These are phyloP conservation scores for Volvox africanus DNA, from an alignment of 139 green algal genomes.

Conservation along the genomic window DNA sequence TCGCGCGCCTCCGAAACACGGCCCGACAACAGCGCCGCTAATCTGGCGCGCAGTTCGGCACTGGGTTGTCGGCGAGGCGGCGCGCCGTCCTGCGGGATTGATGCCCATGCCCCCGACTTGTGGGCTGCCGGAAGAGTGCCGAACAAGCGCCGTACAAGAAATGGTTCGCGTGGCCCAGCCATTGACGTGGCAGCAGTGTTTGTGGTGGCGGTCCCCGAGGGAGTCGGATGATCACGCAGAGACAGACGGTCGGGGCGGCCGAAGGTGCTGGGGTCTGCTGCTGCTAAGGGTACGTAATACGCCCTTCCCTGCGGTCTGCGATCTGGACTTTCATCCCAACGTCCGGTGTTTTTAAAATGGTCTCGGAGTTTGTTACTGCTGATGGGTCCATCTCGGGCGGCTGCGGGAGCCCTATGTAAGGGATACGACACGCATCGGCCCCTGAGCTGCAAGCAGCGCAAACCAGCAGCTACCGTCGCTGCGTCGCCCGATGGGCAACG, in stretches of 20 bases:
- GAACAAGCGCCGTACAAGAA: not conserved
- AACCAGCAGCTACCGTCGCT: not conserved
- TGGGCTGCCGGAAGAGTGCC: not conserved
- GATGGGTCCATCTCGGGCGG: not conserved
- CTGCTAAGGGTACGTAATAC: not conserved
- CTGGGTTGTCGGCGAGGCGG: not conserved
- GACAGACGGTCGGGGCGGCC: not conserved
- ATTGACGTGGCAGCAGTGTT: not conserved
- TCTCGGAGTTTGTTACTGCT: not conserved
- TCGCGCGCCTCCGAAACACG: conserved; percentile 13
- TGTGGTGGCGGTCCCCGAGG: too few species aligned
- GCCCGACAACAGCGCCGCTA: conserved; percentile 7
- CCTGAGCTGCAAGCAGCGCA: not conserved
- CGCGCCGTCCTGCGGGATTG: not conserved
- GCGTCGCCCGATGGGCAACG: not conserved
- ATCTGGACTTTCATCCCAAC: not conserved
- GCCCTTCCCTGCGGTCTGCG: not conserved
- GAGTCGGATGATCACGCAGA: not conserved
- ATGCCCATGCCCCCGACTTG: not conserved
- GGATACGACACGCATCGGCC: too few species aligned
- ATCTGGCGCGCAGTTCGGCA: not conserved
- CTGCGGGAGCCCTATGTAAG: not conserved
- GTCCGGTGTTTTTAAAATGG: not conserved
- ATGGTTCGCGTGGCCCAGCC: too few species aligned
- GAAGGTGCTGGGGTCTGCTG: too few species aligned